Evolutionary conservation across 2,329 filamentous ascomycete genomes (phyloP), one percentile per base, ranked within the genome.

Genomic region (Monilinia polystroma): DNA sequence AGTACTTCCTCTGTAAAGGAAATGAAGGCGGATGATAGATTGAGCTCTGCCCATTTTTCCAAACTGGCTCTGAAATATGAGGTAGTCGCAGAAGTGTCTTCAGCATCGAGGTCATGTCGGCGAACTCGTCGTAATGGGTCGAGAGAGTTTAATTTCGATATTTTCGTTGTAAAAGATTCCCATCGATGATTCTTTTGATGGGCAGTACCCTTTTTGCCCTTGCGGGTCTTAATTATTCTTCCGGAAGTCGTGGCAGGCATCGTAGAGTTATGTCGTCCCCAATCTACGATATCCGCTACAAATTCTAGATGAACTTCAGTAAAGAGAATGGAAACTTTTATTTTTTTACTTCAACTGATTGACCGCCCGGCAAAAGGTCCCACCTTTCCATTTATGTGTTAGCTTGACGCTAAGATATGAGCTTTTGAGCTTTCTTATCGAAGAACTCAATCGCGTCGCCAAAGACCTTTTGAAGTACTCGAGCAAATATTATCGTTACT

Each of bases 61-160:
- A 98, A 81, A 1, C 92, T 88, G 56, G 87, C 88, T 73, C 88
- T 87, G 73, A 99, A 93, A 79, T 96, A 95, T 26, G 94, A 97
- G n/a, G 90, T 90, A 38, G 88, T 86, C 29, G 88, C 84, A 68
- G 88, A 86, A 75, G 89, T 83, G 78, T 93, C 89, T 81, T 91
- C 89, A 75, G 89, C 87, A 69, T 93, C 90, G 80, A 95, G 87
- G 75, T 91, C 88, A 80, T 96, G 86, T 77, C 90, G 90, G 79
- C 93, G 91, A 74, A 96, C 90, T 80, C 90, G 90, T 78, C 95
- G 92, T 72, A 99, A 85, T 56, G 95, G 95, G 75, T 99, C 94
- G 80, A 99, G 84, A 43, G 87, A 87, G 79, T 92, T 95, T 76
- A 98, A 86, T 78, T 93, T 95, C 70, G 91, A 87, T 77, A 98